Evolutionary conservation across 83 land plant species (phyloP), one percentile per base, ranked within the genome.

Genomic region (Larix sibirica): DNA sequence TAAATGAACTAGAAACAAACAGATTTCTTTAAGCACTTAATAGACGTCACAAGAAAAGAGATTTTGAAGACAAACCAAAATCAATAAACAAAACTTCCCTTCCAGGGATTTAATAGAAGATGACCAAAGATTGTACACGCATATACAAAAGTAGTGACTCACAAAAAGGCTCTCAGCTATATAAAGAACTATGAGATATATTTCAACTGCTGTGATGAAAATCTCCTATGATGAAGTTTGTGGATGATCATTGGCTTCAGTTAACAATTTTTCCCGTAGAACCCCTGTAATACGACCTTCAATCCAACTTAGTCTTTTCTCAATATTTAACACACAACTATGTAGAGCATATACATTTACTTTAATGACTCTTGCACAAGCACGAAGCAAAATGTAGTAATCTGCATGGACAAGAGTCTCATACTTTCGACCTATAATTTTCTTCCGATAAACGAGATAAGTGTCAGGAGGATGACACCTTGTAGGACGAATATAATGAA

Each of bases 331-430:
- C 14, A 92, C 91, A 20, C 88, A 90, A 18, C 62, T 16, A 83
- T 95, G 98, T 89, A 94, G 77, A 6, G 68, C 88, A 56, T 87
- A 73, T 21, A 87, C 83, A 70, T 94, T 92, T 44, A 94, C 92
- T 44, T 89, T 83, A 12, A 90, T 89, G 70, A 86, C 90, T 42
- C 80, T 91, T 14, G 99, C 95, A 89, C 95, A 94, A 56, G 93
- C 91, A 44, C 91, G 88, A 64, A 96, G 91, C 84, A 94, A 84
- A 38, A 96, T 87, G 79, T 95, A 93, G 63, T 96, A 94, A 83
- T 96, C 97, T 18, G 90, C 97, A 86, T 96, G 99, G 1, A 90
- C 92, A 74, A 67, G 85, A 80, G 87, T 87, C 12, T 69, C 77
- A 0, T 70, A 62, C 21, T 82, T 79, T n/a, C 88, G 85, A 31